Base-by-base conservation (phyloP, 2,329 filamentous ascomycete species). In the Nemania sp. region DNA sequence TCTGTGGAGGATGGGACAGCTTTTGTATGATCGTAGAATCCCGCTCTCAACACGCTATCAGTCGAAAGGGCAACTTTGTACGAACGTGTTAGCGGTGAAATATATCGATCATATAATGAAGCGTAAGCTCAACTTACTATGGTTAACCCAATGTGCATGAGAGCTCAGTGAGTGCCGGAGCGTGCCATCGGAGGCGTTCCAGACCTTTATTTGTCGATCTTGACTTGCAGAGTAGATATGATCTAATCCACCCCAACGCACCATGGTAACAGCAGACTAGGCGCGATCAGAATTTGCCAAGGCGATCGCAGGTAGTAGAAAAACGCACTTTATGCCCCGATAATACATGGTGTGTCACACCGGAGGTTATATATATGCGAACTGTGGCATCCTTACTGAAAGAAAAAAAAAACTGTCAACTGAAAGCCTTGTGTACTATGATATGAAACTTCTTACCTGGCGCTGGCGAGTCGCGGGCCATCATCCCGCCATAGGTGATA, bases 101-200 rank as follows among this genome's bases (percentile, higher is more conserved):
- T 42, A 5, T 17, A 35, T 32, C 18, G 21, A n/a, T 7, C 37
- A 47, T 34, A 20, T 59, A 13, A 32, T 34, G n/a, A 18, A 18
- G 15, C 2, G 48, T 37, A 17, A 58, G 45, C 21, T 20, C 49
- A 9, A 55, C 63, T 42, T 63, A 65, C 63, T 84, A 72, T 97
- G 92, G 73, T 99, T 99, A 32, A 99, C 91, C 87, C 94, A 96
- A 73, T 98, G 95, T 0, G 90, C 91, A 73, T 99, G 96, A 1
- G 89, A 83, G 18, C 85, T 86, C 9, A 98, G 80, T 0, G 89
- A 93, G 74, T 95, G 90, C 54, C 92, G 80, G 20, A 97, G 80
- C 2, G 88, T 92, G 32, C 94, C 95, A 65, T 89, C 87, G 40
- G 83, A 82, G 0, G 90, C 86, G 70, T 95, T 88, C 93, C 94